Percentiles rank a stretch among this genome's conserved stretches.
These are phyloP conservation scores for Suhomyces ambrosiae DNA, from an alignment of 1,139 yeast species.

Conservation along the genomic window DNA sequence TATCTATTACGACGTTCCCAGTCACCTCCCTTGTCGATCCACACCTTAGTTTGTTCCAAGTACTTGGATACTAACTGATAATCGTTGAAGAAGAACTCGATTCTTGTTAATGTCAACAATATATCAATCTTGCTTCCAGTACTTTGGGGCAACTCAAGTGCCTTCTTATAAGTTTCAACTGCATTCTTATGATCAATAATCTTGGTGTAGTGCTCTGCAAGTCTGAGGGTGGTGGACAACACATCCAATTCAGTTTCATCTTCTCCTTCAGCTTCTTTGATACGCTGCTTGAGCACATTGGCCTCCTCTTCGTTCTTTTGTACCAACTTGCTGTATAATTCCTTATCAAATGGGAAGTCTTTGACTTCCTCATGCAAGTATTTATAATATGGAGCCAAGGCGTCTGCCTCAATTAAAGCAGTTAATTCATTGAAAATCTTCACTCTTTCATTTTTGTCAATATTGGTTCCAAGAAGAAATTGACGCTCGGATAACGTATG, in stretches of 20 bases:
- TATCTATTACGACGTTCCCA: slow-evolving; percentile 98
- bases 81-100: slow-evolving; percentile 88
- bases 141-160: slow-evolving; percentile 78
- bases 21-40: slow-evolving; percentile 96
- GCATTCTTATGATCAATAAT: slow-evolving; percentile 84
- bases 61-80: slow-evolving; percentile 68
- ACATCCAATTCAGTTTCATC: slow-evolving; percentile 90
- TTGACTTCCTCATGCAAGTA: slow-evolving; percentile 58
- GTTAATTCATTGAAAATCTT: slow-evolving; percentile 51
- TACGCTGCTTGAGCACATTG: slow-evolving; percentile 57
- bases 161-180: slow-evolving; percentile 68
- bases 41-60: slow-evolving; percentile 68
- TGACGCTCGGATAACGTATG: slow-evolving; percentile 77
- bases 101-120: slow-evolving; percentile 73
- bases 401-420: slow-evolving; percentile 55
- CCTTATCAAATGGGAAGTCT: slow-evolving; percentile 59
- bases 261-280: slow-evolving; percentile 76
- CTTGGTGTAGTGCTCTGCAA: slow-evolving; percentile 85
- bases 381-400: slow-evolving; percentile 84
- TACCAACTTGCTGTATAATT: slow-evolving; percentile 52
- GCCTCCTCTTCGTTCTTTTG: slow-evolving; percentile 58
- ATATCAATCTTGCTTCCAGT: slow-evolving; percentile 91
- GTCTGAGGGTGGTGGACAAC: slow-evolving; percentile 71
- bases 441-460: slow-evolving; percentile 22
- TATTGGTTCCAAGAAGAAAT: slow-evolving; percentile 53